phyloP scores from a whole-genome alignment of 75 land plant species.

The Picea sitchensis region DNA sequence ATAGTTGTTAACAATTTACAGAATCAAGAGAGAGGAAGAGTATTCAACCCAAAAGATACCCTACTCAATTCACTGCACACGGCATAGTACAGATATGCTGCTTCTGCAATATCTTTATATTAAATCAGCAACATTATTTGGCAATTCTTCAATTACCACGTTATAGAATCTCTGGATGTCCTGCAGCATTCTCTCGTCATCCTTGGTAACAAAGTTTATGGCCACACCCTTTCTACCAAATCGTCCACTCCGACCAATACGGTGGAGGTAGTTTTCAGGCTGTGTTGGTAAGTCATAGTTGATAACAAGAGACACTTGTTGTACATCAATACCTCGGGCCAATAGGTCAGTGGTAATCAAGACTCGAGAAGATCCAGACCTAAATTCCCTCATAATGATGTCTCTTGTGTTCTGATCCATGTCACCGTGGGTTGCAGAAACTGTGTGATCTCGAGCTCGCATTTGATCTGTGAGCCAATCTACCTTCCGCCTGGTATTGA shows the following conservation, averaged over 20 bases:
- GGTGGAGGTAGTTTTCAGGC: slow-evolving; percentile 84
- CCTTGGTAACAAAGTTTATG: slow-evolving; percentile 65
- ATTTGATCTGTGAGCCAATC: slow-evolving; percentile 68
- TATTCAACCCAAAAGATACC: too few relatives aligned
- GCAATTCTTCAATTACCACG: slow-evolving; percentile 59
- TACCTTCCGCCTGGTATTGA: slow-evolving; percentile 68
- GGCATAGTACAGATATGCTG: too few relatives aligned
- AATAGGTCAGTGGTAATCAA: slow-evolving; percentile 75
- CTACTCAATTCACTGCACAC: too few relatives aligned
- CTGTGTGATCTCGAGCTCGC: slow-evolving; percentile 65
- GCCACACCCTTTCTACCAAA: slow-evolving; percentile 74
- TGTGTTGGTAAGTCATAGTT: slow-evolving; percentile 82
- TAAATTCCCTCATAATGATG: slow-evolving; percentile 74
- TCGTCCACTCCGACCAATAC: slow-evolving; percentile 81
- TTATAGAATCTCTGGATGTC: slow-evolving; percentile 75
- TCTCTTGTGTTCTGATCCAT: slow-evolving; percentile 75
- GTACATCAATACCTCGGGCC: slow-evolving; percentile 80
- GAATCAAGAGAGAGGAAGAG: too few relatives aligned
- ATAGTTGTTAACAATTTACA: too few relatives aligned
- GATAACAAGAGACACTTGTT: slow-evolving; percentile 80
- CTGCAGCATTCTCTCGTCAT: slow-evolving; percentile 70
- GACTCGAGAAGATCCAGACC: slow-evolving; percentile 80
- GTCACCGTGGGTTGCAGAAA: slow-evolving; percentile 67
- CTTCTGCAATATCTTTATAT: slow-evolving; percentile 16
- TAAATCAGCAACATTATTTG: slow-evolving; percentile 58